phyloP scores from a whole-genome alignment of 108 stramenopile species.

The Conticribra guillardii region DNA sequence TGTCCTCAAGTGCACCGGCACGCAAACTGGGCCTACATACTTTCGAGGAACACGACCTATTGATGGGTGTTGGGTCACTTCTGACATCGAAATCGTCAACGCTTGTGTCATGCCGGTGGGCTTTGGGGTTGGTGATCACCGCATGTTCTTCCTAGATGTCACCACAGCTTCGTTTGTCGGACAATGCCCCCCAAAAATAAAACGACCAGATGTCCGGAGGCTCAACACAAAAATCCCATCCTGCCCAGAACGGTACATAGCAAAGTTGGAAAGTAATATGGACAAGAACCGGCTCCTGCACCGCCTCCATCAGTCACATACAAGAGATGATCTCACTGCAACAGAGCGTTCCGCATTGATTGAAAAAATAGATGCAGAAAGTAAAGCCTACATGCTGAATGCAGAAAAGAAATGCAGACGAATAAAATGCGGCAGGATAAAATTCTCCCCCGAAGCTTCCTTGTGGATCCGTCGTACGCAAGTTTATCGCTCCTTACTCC shows the following conservation, averaged over 20 bases:
- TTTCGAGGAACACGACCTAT: no score
- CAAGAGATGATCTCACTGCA: no score
- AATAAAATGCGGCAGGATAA: background rate
- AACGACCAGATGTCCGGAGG: background rate
- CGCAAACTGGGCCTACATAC: background rate
- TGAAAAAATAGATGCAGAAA: background rate
- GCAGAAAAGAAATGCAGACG: conserved; percentile 3
- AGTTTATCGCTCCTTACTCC: background rate
- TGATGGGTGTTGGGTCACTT: conserved; percentile 13
- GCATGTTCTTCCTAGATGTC: conserved; percentile 10
- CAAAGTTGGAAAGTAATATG: background rate
- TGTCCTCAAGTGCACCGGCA: background rate
- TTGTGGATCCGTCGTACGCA: background rate
- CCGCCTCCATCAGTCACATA: background rate
- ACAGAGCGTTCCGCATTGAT: background rate
- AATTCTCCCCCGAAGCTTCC: background rate
- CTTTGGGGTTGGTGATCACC: conserved; percentile 20
- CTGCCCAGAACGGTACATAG: background rate
- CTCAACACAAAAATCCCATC: conserved; percentile 3
- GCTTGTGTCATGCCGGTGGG: conserved; percentile 14
- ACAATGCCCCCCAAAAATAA: background rate
- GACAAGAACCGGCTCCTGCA: background rate
- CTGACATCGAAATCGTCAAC: background rate
- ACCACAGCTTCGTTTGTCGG: no score
- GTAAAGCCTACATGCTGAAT: background rate